Evolutionary conservation across 305 asterid species (phyloP), one percentile per base, ranked within the genome.

Genomic region (Withania somnifera): DNA sequence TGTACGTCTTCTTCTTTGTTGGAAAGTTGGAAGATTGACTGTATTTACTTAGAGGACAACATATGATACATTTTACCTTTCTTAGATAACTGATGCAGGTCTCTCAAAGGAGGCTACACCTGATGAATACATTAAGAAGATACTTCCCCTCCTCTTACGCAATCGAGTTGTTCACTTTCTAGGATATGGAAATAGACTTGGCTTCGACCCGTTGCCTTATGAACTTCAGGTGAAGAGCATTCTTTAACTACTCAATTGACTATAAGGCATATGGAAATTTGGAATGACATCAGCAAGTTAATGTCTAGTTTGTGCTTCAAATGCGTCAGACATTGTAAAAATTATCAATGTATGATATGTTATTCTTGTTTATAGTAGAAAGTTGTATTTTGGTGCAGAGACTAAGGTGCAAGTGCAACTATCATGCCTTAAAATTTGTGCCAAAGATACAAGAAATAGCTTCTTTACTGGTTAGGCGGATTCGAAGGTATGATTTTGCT

Each of bases 321-420:
- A 81, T 81, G 67, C 79, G 32, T 81, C 0, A 9, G 78, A 71
- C 78, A 26, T 47, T 73, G 79, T 73, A 47, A 14, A 71, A 73
- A 4, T 73, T 28, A 26, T 47, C 42, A 26, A 47, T 50, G 45
- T n/a, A 51, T 28, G 61, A n/a, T 5, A 26, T 26, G 40, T 15
- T 26, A 4, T 75, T 75, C 28, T 26, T 50, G 45, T 50, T 50
- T 75, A 75, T 2, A 8, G 45, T 19, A 50, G 45, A 75, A 50
- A 50, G 26, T 50, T 75, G 61, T 75, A 50, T 26, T 47, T 75
- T 75, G 32, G 73, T 88, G 89, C 94, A 94, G 98, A 92, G 78
- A 83, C 90, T 96, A 73, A 90, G 99, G 85, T 96, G 99, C 88
- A 96, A 94, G 80, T 96, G 99, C 52, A 96, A 96, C 90, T 96